Percentiles rank a stretch among this genome's conserved stretches.
These are phyloP conservation scores for Sporothrix variecibatus DNA, from an alignment of 2,329 filamentous ascomycete genomes.

Conservation along the genomic window DNA sequence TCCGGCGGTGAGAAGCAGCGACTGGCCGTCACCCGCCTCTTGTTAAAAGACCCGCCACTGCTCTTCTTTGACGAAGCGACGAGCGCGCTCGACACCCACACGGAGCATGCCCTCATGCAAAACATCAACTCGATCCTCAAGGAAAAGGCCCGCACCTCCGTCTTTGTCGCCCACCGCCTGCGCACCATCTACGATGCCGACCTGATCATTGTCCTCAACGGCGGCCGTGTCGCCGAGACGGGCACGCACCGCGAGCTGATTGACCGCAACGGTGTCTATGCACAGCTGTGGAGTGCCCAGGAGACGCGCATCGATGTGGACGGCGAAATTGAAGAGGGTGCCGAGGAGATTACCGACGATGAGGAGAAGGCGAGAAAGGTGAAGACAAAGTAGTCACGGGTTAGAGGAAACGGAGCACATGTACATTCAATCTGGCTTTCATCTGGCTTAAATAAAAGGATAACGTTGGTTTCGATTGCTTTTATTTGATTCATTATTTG, in stretches of 20 bases:
- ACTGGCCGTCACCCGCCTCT: conserved; percentile 50
- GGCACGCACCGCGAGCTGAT: conserved; percentile 86
- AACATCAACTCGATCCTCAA: conserved; percentile 92
- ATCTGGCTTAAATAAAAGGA: background rate
- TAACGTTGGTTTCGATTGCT: background rate
- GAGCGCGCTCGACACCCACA: conserved; percentile 54
- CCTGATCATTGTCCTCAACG: conserved; percentile 85
- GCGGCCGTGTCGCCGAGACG: conserved; percentile 81
- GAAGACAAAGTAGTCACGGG: background rate
- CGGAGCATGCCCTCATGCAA: conserved; percentile 82
- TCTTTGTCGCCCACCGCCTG: conserved; percentile 91
- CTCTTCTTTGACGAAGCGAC: conserved; percentile 40
- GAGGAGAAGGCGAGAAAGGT: conserved; percentile 11
- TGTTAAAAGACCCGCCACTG: conserved; percentile 44
- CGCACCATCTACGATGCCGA: conserved; percentile 93
- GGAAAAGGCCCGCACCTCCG: conserved; percentile 85
- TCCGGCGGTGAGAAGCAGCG: conserved; percentile 60
- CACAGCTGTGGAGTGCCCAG: conserved; percentile 75
- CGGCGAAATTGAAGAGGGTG: conserved; percentile 26
- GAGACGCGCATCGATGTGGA: conserved; percentile 31
- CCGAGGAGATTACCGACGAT: conserved; percentile 24
- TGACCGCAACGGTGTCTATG: conserved; percentile 76
- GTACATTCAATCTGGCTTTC: background rate
- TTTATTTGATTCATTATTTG: background rate
- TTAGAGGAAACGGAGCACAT: background rate